Conservation (phyloP, 495 filamentous ascomycete genomes). For the Penicillium herquei region DNA sequence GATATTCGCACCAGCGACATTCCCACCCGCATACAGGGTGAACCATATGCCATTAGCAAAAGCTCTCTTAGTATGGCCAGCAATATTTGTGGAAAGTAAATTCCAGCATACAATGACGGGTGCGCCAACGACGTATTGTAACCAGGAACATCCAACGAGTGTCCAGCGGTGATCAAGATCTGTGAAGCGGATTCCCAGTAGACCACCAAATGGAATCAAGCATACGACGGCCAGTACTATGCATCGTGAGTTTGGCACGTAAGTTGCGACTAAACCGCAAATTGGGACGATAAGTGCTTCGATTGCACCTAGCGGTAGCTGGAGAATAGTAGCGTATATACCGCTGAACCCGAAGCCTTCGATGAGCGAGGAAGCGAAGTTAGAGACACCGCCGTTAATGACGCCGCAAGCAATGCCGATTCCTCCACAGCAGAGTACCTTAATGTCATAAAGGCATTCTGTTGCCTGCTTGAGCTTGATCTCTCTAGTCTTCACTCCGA, state of each 20-base stretch:
- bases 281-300: slow-evolving; percentile 37
- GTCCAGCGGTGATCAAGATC: slow-evolving; percentile 45
- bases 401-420: slow-evolving; percentile 42
- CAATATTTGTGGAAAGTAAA: slow-evolving; percentile 59
- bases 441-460: slow-evolving; percentile 40
- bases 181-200: slow-evolving; percentile 44
- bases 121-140: slow-evolving; percentile 44
- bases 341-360: slow-evolving; percentile 42
- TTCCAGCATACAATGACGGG: slow-evolving; percentile 54
- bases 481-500: slow-evolving; percentile 48
- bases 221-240: slow-evolving; percentile 36
- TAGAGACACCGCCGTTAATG: slow-evolving; percentile 46
- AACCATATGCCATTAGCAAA: slow-evolving; percentile 43
- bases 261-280: slow-evolving; percentile 39
- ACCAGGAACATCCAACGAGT: slow-evolving; percentile 54
- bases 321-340: slow-evolving; percentile 43
- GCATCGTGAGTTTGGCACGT: slow-evolving; percentile 40
- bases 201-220: slow-evolving; percentile 37
- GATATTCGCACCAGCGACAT: slow-evolving; percentile 46
- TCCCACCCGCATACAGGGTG: slow-evolving; percentile 36
- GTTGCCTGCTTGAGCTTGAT: slow-evolving; percentile 37
- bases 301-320: slow-evolving; percentile 45
- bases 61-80: slow-evolving; percentile 65
- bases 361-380: slow-evolving; percentile 46
- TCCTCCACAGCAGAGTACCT: slow-evolving; percentile 34